Evolutionary conservation across 768 basidiomycete species (phyloP), one percentile per base, ranked within the genome.

Genomic region (Gyrodon lividus): DNA sequence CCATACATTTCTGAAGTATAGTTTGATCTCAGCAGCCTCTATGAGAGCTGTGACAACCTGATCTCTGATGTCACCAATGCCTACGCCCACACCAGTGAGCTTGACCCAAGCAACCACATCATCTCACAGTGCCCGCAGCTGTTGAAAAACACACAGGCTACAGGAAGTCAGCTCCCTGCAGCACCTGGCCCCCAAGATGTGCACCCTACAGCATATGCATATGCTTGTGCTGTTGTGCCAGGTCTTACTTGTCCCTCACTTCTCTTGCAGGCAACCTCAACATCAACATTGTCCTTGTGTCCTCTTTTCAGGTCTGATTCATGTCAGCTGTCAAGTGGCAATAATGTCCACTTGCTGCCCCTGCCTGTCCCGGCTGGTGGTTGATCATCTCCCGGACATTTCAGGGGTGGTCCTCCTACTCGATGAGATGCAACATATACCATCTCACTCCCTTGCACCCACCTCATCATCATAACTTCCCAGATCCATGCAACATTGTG

Each of bases 1-100:
- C 96, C 97, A 0, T 98, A 96, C 76, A 98, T 99, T 62, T 82
- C 82, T 43, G 87, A 84, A 59, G 69, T 72, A n/a, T 72, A 69
- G 69, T 98, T 96, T 69, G 94, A 98, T 72, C 83, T 99, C 34
- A 97, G 97, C 37, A 90, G 87, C 56, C 78, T 99, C 0, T 99
- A 99, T 66, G 97, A 99, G 72, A 90, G 88, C 59, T 98, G 96
- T 77, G 98, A 98, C 74, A 98, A 98, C 65, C 97, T 98, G 70
- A 92, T 98, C 66, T 89, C 89, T 35, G 97, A 99, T 68, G 96
- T 97, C 26, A 98, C 98, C 65, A 96, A 99, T 60, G 97, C 97
- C 2, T 99, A 99, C 64, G 91, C 92, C 10, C 83, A 95, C 34
- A 96, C 96, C 0, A 86, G 86, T 51, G 95, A 98, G 68, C 84